Base-by-base conservation (phyloP, 495 filamentous ascomycete genomes). In the Lasiosphaeria miniovina region DNA sequence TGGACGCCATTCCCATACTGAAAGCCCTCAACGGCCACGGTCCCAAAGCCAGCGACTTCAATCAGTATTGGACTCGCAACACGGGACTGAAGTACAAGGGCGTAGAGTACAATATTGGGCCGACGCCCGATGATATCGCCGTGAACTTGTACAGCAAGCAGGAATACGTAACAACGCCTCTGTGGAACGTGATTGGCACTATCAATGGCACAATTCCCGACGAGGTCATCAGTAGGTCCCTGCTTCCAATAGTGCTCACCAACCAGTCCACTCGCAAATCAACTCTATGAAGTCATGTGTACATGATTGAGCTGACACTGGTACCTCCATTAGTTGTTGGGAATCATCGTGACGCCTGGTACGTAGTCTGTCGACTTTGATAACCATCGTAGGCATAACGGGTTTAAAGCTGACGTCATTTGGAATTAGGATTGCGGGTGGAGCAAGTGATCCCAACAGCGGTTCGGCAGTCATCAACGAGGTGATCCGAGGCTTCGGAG, bases 171-270 rank as follows among this genome's bases (percentile, higher is more conserved):
- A 95, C 82, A 0, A 96, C 91, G 0, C 91, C 92, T 4, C 73
- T 94, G 56, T 98, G 95, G 95, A 90, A 98, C 63, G 91, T 94
- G 11, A 95, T 98, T 61, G 94, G 94, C 36, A 80, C 92, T 35
- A 92, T 98, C 73, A 96, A 96, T 58, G 94, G 94, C n/a, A 87
- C 84, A 8, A 85, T 96, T 54, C 77, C 85, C 1, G 72, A 81
- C 51, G 93, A 97, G 68, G 92, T 96, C 10, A 81, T 72, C 17
- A 36, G 68, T 71, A 38, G 43, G 68, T 68, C 9, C 14, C 24
- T 17, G 6, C 33, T 36, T 35, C 10, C 34, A 12, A 11, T 32
- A n/a, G 10, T 11, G 15, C 35, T 34, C 5, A 7, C 17, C 6
- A 33, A 4, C 52, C 34, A 32, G 15, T 1, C 9, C 10, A 32